Evolutionary conservation across 768 basidiomycete species (phyloP), one percentile per base, ranked within the genome.

Genomic region (Agrocybe chaxingu): DNA sequence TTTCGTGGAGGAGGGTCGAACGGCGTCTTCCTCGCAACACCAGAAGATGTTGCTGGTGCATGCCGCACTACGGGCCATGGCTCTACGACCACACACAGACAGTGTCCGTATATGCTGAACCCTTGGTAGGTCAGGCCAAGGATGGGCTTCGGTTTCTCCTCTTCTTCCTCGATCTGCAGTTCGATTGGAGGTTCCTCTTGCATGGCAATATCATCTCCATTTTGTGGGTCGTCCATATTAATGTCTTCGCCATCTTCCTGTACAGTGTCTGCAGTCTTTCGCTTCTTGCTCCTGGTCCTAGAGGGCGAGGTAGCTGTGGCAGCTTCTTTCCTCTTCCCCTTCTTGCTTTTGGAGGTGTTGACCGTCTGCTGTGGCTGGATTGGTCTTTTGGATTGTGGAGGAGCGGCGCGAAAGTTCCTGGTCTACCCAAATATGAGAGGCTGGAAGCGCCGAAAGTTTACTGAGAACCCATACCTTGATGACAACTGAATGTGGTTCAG

Each of bases 11-110:
- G 32, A 16, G 40, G 37, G 31, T 37, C 19, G 29, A 45, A 19
- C 6, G 40, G 46, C 13, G 39, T 24, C 39, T 53, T 38, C 8
- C 19, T 48, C n/a, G 19, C 37, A 13, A 40, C 11, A 12, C 18
- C 41, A n/a, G 47, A 36, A 42, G 48, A 43, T 8, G 51, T 45
- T 7, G 51, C 48, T 29, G 57, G 47, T 53, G 45, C 48, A 11
- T 54, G 47, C 48, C 73, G 77, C 34, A 82, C 61, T 10, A 79
- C 68, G 3, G 87, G 85, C 76, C 82, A 90, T 11, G 91, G 92
- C 62, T 93, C 91, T 11, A 92, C 82, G 18, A 93, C 85, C 33
- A 93, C 76, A 61, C 87, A 90, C 12, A 93, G 76, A 63, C 87
- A 90, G 47, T 81, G 79, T 0, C 83, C 85, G 50, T 80, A 78